Evolutionary conservation across 75 land plant species (phyloP), one percentile per base, ranked within the genome.

Genomic region (Pinus albicaulis): DNA sequence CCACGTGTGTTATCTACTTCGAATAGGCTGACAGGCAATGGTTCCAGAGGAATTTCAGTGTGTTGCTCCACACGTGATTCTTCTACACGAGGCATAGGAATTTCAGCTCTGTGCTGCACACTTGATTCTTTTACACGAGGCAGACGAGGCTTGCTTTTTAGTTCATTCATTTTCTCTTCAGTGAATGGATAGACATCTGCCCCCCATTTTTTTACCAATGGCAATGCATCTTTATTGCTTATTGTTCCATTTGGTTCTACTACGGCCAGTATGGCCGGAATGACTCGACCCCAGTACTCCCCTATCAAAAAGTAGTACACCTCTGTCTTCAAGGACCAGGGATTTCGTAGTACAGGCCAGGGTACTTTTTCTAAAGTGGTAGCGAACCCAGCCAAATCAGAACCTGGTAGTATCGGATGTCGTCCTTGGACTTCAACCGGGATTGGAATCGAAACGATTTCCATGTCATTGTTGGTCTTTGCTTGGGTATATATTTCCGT

Each of bases 101-200:
- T n/a, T n/a, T n/a, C n/a, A n/a, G n/a, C n/a, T n/a, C n/a, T n/a
- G n/a, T n/a, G n/a, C n/a, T n/a, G n/a, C n/a, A n/a, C n/a, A n/a
- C n/a, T n/a, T n/a, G n/a, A n/a, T n/a, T n/a, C n/a, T n/a, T n/a
- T n/a, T n/a, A n/a, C n/a, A n/a, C n/a, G n/a, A n/a, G n/a, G n/a
- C n/a, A n/a, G n/a, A n/a, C n/a, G n/a, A n/a, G n/a, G n/a, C n/a
- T n/a, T n/a, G n/a, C n/a, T n/a, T 59, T 59, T 25, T 3, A 59
- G 62, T 19, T 59, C 10, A 6, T 23, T 59, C 62, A 59, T 22
- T n/a, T 59, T 59, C 62, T 59, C 62, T 22, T 59, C 62, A 2
- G 62, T n/a, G 62, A 59, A 59, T 59, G 62, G 62, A n/a, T 59
- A 59, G 25, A 22, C 62, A 23, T 59, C 62, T 59, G 62, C 62